Evolutionary conservation across 2,329 filamentous ascomycete genomes (phyloP), one percentile per base, ranked within the genome.

Genomic region (Fonsecaea erecta): DNA sequence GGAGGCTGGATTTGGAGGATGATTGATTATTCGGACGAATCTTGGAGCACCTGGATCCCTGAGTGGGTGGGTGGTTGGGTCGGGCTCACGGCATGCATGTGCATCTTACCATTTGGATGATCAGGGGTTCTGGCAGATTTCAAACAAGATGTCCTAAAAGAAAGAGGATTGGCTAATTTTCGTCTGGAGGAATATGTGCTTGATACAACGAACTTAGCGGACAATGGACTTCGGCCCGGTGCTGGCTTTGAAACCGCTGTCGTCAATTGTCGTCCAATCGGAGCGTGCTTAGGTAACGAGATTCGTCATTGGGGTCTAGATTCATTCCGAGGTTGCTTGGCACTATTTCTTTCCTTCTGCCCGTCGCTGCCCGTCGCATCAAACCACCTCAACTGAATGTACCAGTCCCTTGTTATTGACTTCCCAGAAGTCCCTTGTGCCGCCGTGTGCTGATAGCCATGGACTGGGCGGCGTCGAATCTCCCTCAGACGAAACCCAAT

Each of bases 401-500:
- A 43, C 32, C 28, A 12, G 11, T 32, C 40, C 46, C 53, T 24
- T 14, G 34, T 32, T 37, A 54, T 26, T 68, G 63, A 65, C 14
- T 26, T 26, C 43, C 35, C 28, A 55, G 57, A 16, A 60, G 21
- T 30, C 21, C n/a, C 21, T 43, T n/a, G 30, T 34, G 24, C 16
- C 24, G 30, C 28, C 18, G 28, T 32, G 55, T 30, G 8, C 57
- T 26, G 52, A 28, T 24, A 6, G 62, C 60, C 46, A 68, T 68
- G 64, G 70, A 71, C 52, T 70, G 68, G 69, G 66, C 67, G 3
- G 70, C 66, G 14, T 64, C 70, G 1, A 72, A 68, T 51, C 62
- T 71, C 8, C 63, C 64, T 3, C 60, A 57, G 21, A 63, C 66
- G 32, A 63, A 68, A 24, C 69, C 68, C 14, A 70, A 70, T 60